Conservation (phyloP, 2,329 filamentous ascomycete genomes). For the Lasiodiplodia sp. region DNA sequence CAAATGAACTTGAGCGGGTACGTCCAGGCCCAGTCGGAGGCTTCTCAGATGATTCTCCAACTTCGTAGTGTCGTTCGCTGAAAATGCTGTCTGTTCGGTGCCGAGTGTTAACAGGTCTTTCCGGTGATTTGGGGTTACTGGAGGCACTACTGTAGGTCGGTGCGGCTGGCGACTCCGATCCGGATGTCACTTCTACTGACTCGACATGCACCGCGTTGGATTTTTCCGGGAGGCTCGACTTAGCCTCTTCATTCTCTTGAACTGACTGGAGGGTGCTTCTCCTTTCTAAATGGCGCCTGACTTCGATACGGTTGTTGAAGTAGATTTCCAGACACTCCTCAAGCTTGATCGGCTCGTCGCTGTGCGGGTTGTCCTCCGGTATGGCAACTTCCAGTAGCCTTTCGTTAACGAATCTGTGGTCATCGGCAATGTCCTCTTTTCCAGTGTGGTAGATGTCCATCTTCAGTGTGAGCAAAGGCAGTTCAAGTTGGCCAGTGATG, state of each 20-base stretch:
- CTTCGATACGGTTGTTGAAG: slow-evolving; percentile 93
- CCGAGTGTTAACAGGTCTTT: slow-evolving; percentile 45
- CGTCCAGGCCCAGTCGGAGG: slow-evolving; percentile 46
- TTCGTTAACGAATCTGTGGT: slow-evolving; percentile 95
- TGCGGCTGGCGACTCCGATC: slow-evolving; percentile 43
- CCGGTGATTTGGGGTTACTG: slow-evolving; percentile 37
- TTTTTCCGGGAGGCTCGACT: slow-evolving; percentile 10
- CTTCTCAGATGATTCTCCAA: slow-evolving; percentile 53
- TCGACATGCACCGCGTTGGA: slow-evolving; percentile 50
- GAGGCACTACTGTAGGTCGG: slow-evolving; percentile 38
- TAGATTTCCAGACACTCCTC: slow-evolving; percentile 94
- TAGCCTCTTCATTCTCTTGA: slow-evolving; percentile 34
- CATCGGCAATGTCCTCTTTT: slow-evolving; percentile 79
- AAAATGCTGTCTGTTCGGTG: slow-evolving; percentile 59
- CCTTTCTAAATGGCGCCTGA: slow-evolving; percentile 75
- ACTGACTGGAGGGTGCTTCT: slow-evolving; percentile 64
- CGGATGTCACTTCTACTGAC: slow-evolving; percentile 48
- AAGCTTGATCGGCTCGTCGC: slow-evolving; percentile 75
- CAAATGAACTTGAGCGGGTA: slow-evolving; percentile 51
- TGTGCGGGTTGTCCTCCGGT: slow-evolving; percentile 71
- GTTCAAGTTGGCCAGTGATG: slow-evolving; percentile 85
- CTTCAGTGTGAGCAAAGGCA: slow-evolving; percentile 87
- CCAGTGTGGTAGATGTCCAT: slow-evolving; percentile 95
- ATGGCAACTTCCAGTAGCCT: slow-evolving; percentile 89
- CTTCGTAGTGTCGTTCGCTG: slow-evolving; percentile 50